phyloP scores from a whole-genome alignment of 768 basidiomycete genomes.

The Mycena haematopus region DNA sequence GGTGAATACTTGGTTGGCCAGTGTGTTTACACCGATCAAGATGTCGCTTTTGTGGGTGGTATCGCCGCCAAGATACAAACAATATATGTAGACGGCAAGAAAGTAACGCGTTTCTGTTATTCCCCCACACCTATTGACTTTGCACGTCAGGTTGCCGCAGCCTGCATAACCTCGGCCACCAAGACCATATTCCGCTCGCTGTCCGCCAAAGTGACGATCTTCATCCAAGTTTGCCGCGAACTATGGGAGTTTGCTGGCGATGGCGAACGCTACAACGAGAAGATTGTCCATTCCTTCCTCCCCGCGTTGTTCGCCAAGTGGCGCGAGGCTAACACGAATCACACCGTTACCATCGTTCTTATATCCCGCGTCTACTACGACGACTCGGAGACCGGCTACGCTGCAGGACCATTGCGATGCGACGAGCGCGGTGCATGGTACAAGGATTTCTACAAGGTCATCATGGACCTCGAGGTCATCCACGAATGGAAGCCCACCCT shows the following conservation, averaged over 20 bases:
- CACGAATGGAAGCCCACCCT: constrained; percentile 89
- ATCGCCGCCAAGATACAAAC: constrained; percentile 82
- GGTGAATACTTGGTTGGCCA: constrained; percentile 81
- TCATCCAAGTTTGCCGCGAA: constrained; percentile 95
- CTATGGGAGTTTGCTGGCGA: constrained; percentile 98
- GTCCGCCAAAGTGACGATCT: constrained; percentile 90
- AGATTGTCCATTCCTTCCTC: constrained; percentile 96
- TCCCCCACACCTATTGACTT: background rate
- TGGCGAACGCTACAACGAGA: constrained; percentile 94
- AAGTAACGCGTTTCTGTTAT: constrained; percentile 47
- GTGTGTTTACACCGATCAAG: constrained; percentile 85
- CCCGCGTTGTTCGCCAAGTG: constrained; percentile 88
- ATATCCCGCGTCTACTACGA: constrained; percentile 94
- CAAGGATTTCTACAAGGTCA: constrained; percentile 96
- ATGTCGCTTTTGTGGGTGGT: constrained; percentile 83
- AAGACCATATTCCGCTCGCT: constrained; percentile 90
- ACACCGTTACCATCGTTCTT: constrained; percentile 92
- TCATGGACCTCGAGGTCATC: constrained; percentile 89
- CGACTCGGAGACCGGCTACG: constrained; percentile 76
- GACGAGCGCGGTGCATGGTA: constrained; percentile 84
- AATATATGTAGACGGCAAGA: constrained; percentile 74
- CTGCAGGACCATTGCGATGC: constrained; percentile 78
- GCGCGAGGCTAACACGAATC: constrained; percentile 85
- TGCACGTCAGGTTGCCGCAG: constrained; percentile 68
- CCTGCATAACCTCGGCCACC: constrained; percentile 79